Evolutionary conservation across 2,329 filamentous ascomycete genomes (phyloP).

Genomic region (Colletotrichum gigasporum): DNA sequence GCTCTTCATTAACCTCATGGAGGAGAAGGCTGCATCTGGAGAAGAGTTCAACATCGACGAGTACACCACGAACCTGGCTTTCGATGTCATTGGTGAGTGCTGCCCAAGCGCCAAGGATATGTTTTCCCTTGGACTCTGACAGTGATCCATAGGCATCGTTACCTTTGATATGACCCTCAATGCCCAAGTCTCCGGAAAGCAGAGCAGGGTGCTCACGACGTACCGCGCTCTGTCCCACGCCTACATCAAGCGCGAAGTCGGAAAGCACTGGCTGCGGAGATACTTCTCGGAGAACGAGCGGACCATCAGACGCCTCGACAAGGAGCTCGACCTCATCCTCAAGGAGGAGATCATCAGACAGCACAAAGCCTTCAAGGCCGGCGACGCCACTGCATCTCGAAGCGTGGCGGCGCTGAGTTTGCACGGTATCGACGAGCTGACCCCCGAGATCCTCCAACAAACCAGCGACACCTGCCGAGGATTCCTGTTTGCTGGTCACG

Average conservation of each 20-base stretch:
- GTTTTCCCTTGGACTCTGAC: no score
- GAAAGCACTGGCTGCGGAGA: slow-evolving; percentile 36
- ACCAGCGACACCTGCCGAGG: slow-evolving; percentile 47
- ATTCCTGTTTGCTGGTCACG: slow-evolving; percentile 52
- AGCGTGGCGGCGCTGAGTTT: slow-evolving; percentile 45
- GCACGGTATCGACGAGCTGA: slow-evolving; percentile 38
- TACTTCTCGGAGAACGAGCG: slow-evolving; percentile 35
- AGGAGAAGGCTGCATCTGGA: slow-evolving; percentile 37
- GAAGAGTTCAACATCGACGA: slow-evolving; percentile 40
- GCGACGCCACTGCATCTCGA: slow-evolving; percentile 14
- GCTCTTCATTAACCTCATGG: slow-evolving; percentile 36
- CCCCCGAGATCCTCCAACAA: slow-evolving; percentile 37
- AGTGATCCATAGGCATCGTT: slow-evolving; percentile 35
- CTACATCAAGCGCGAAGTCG: slow-evolving; percentile 32
- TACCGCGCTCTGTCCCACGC: slow-evolving; percentile 30
- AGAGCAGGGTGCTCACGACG: slow-evolving; percentile 37
- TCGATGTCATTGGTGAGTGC: slow-evolving; percentile 46
- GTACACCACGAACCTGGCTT: slow-evolving; percentile 43
- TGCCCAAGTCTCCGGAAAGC: slow-evolving; percentile 38
- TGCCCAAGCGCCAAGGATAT: no score
- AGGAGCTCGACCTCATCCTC: slow-evolving; percentile 33
- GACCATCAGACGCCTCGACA: slow-evolving; percentile 37
- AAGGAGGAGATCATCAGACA: slow-evolving; percentile 33
- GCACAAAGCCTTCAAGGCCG: slow-evolving; percentile 22
- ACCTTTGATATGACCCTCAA: slow-evolving; percentile 45